A percentile compares a stretch with the other conserved stretches of the same genome.
Conservation (phyloP, 257 asterid species). For the Catharanthus roseus region DNA sequence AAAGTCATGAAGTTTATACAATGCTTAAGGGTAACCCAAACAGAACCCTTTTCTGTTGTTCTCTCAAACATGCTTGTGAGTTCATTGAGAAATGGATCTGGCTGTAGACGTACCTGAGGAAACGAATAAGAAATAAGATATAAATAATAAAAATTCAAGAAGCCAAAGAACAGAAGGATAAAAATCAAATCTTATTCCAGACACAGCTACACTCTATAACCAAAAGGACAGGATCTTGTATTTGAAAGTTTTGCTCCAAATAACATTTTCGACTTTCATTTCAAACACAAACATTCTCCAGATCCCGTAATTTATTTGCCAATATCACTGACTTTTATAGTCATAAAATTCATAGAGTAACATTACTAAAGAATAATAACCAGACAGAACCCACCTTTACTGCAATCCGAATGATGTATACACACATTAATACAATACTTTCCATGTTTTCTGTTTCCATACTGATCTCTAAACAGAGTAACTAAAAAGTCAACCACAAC, state of each 20-base stretch:
- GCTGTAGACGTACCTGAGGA: slow-evolving; percentile 63
- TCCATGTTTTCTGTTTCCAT: not conserved
- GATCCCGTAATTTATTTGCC: not conserved
- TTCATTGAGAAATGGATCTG: slow-evolving; percentile 79
- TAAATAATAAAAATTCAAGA: not conserved
- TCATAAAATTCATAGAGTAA: not conserved
- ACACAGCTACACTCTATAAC: not conserved
- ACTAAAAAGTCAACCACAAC: not conserved
- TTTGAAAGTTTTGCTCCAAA: not conserved
- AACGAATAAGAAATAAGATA: not conserved
- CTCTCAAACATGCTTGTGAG: slow-evolving; percentile 80
- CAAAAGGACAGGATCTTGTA: not conserved
- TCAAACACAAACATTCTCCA: not conserved
- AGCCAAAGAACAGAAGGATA: not conserved
- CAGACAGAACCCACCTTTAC: too few relatives aligned
- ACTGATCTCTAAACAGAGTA: not conserved
- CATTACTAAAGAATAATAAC: not conserved
- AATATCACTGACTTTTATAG: not conserved
- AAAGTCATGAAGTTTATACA: slow-evolving; percentile 31
- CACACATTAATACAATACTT: too few relatives aligned
- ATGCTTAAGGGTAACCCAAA: slow-evolving; percentile 80
- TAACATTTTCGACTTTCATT: not conserved
- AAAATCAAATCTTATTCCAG: not conserved
- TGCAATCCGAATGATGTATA: too few relatives aligned
- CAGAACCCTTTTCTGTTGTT: slow-evolving; percentile 74